Percentiles rank a stretch among this genome's conserved stretches.
Evolutionary conservation across 257 asterid genomes (phyloP).

Genomic region (Leptodermis oblonga): DNA sequence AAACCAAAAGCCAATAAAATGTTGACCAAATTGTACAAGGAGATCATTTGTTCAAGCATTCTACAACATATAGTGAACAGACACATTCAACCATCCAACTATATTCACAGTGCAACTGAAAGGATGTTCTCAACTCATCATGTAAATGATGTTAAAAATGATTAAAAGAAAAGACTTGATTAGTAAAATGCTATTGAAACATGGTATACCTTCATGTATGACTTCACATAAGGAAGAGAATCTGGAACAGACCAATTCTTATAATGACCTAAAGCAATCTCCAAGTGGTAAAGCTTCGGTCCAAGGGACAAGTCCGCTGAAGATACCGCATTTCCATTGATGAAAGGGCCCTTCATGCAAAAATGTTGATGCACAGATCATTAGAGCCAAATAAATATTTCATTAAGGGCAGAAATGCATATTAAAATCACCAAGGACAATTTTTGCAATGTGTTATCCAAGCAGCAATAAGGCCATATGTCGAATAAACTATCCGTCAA

Average conservation of each 20-base stretch:
- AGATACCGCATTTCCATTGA: conserved; percentile 68
- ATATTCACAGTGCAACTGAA: background rate
- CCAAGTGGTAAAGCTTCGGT: conserved; percentile 92
- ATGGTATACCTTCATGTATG: conserved; percentile 75
- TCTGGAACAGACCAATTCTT: conserved; percentile 90
- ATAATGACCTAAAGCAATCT: conserved; percentile 73
- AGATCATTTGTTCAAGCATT: background rate
- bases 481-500: background rate
- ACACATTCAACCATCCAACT: background rate
- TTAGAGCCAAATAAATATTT: background rate
- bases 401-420: background rate
- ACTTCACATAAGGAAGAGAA: conserved; percentile 54
- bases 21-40: background rate
- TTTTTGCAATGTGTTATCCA: background rate
- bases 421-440: background rate
- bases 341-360: conserved; percentile 60
- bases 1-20: background rate
- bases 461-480: background rate
- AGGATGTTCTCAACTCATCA: background rate
- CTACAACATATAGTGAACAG: background rate
- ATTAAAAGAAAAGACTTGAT: background rate
- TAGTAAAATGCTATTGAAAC: conserved; percentile 1
- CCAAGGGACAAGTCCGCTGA: conserved; percentile 94
- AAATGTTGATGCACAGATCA: background rate
- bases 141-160: background rate